Base-by-base conservation (phyloP, 257 asterid genomes). In the Thymus quinquecostatus region DNA sequence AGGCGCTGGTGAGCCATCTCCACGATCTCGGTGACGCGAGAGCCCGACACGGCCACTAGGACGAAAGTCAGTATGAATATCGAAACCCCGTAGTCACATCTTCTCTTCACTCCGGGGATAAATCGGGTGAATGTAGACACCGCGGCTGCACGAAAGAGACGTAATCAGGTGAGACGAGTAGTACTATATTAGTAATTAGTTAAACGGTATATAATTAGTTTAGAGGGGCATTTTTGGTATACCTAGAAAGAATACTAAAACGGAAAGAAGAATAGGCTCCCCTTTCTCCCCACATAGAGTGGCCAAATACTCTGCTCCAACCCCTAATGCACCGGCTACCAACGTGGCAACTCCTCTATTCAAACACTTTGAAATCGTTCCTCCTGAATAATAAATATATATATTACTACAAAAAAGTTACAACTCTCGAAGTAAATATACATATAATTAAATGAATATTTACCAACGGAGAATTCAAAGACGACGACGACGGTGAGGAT, bases 61-160 rank as follows among this genome's bases (percentile, higher is more conserved):
- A 87, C 81, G 83, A 88, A 88, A 0, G 94, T 88, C 36, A 88
- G 79, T 60, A 88, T 87, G 82, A 87, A 91, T 69, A 91, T 84
- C 72, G 78, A 0, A 33, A 91, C 76, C 1, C 97, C 97, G 6
- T 91, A 88, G 56, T 91, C 97, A 70, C 84, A 91, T 57, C 85
- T 83, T 33, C 58, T 82, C 82, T 82, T 88, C 62, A 91, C 76
- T 0, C 67, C 41, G 1, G 96, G 96, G 27, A 87, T 33, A 58
- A 91, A 88, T 50, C 94, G 80, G 2, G 72, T 58, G 76, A 84
- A 88, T 13, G 97, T 88, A 8, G 82, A 75, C 8, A 36, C 43
- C 1, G 83, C 43, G 6, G 88, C 96, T 87, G 88, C 77, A 41
- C 11, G 32, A 10, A 53, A 36, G 21, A 21, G 21, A 21, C 21